These are phyloP conservation scores for Colletotrichum endophyticum DNA, from an alignment of 2,329 filamentous ascomycete species.

Conservation along the genomic window DNA sequence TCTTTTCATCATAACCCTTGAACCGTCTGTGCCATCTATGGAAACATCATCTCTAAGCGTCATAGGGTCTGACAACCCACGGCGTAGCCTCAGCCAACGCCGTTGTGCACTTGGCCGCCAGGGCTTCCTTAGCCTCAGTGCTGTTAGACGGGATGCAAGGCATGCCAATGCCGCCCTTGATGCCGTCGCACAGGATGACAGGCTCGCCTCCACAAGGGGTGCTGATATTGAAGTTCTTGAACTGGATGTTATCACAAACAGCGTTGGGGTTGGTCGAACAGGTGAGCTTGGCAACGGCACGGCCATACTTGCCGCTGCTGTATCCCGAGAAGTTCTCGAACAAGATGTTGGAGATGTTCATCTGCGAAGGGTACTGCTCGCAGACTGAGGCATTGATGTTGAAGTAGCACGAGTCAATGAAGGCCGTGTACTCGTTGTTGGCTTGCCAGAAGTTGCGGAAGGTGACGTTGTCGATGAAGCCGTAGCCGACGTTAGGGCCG, in stretches of 20 bases:
- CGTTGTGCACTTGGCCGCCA: slow-evolving; percentile 34
- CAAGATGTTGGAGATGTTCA: slow-evolving; percentile 61
- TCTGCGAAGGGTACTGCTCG: slow-evolving; percentile 55
- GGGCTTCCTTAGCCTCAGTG: slow-evolving; percentile 33
- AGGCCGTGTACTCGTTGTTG: slow-evolving; percentile 68
- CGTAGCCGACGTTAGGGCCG: slow-evolving; percentile 55
- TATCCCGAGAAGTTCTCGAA: slow-evolving; percentile 63
- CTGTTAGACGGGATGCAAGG: slow-evolving; percentile 39
- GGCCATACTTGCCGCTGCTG: slow-evolving; percentile 58
- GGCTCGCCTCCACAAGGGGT: slow-evolving; percentile 50
- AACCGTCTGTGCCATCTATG: not conserved
- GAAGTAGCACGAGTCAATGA: slow-evolving; percentile 49
- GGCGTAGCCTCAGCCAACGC: slow-evolving; percentile 32
- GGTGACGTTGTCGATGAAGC: slow-evolving; percentile 65
- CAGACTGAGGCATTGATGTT: slow-evolving; percentile 68
- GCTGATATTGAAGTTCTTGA: slow-evolving; percentile 58
- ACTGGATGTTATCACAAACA: slow-evolving; percentile 57
- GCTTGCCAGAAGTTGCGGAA: slow-evolving; percentile 60
- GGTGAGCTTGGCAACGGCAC: slow-evolving; percentile 55
- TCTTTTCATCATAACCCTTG: not conserved
- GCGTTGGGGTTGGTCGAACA: slow-evolving; percentile 57
- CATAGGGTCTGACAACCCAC: slow-evolving; percentile 15
- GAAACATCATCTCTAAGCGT: not conserved
- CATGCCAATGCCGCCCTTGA: slow-evolving; percentile 39
- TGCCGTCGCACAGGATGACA: slow-evolving; percentile 57